These are phyloP conservation scores for Cruciata laevipes DNA, from an alignment of 257 asterid species.

Conservation along the genomic window DNA sequence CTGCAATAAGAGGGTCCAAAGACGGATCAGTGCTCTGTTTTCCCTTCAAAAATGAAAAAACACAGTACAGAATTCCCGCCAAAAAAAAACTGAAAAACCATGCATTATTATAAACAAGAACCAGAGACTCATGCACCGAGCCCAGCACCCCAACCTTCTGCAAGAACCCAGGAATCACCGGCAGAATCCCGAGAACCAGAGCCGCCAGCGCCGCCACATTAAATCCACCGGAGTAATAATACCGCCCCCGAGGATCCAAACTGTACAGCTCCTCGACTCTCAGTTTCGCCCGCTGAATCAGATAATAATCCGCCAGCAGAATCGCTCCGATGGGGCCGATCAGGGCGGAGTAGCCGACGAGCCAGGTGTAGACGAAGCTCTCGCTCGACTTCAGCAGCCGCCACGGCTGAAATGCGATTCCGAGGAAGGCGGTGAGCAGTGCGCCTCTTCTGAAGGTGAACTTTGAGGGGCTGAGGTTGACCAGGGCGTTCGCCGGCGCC, in stretches of 20 bases:
- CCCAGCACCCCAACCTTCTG: constrained; percentile 56
- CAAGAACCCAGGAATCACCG: constrained; percentile 85
- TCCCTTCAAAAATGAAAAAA: constrained; percentile 25
- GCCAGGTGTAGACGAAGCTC: constrained; percentile 86
- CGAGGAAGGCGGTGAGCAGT: constrained; percentile 58
- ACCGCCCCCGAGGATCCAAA: constrained; percentile 47
- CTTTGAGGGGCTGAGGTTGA: constrained; percentile 61
- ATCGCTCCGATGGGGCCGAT: constrained; percentile 79
- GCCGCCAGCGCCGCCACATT: constrained; percentile 59
- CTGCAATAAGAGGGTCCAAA: constrained; percentile 29
- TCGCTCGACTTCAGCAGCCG: constrained; percentile 75
- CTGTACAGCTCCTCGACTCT: constrained; percentile 47
- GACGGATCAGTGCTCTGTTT: constrained; percentile 11
- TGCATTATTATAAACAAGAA: constrained; percentile 55
- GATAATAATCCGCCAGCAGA: constrained; percentile 61
- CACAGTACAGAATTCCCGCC: constrained; percentile 58
- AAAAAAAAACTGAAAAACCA: constrained; percentile 82
- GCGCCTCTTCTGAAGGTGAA: constrained; percentile 74
- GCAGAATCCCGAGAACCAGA: constrained; percentile 57
- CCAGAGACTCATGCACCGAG: constrained; percentile 24
- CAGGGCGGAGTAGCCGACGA: constrained; percentile 78
- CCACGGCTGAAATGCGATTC: constrained; percentile 89
- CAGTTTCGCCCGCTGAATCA: constrained; percentile 34
- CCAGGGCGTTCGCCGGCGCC: constrained; percentile 87
- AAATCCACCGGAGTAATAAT: constrained; percentile 57